Conservation (phyloP, 1,284 basidiomycete species). For the Lentinus polychrous region DNA sequence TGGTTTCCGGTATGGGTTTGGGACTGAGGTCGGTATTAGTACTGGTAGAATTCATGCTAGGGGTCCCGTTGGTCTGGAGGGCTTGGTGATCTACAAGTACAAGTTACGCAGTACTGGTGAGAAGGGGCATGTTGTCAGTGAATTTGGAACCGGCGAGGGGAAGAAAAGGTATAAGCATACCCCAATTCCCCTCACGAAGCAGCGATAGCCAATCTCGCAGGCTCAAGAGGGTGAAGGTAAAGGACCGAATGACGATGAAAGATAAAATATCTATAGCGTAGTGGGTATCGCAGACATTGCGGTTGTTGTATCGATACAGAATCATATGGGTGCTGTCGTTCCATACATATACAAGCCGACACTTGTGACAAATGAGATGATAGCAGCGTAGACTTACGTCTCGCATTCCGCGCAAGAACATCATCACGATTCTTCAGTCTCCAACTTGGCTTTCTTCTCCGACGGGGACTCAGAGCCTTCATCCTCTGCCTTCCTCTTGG, state of each 20-base stretch:
- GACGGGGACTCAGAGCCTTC: constrained; percentile 38
- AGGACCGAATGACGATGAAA: background rate
- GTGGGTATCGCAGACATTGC: background rate
- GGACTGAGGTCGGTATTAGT: constrained; percentile 96
- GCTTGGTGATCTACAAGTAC: constrained; percentile 94
- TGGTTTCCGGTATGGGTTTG: constrained; percentile 95
- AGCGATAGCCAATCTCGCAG: background rate
- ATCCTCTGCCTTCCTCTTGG: constrained; percentile 67
- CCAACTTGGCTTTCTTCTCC: constrained; percentile 65
- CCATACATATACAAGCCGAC: background rate
- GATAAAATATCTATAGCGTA: constrained; percentile 5
- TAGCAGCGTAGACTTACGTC: background rate
- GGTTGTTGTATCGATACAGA: constrained; percentile 15
- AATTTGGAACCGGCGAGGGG: constrained; percentile 69
- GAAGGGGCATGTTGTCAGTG: constrained; percentile 73
- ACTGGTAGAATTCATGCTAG: constrained; percentile 96
- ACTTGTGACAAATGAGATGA: background rate
- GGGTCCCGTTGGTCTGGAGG: constrained; percentile 94
- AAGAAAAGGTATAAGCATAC: constrained; percentile 76
- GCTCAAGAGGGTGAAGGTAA: no score
- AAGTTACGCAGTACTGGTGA: constrained; percentile 70
- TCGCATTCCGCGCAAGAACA: background rate
- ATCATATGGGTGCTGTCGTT: background rate
- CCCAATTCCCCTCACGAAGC: constrained; percentile 35
- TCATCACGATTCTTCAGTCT: constrained; percentile 21